Evolutionary conservation across 345 rosid species (phyloP).

Genomic region (Luvunga scandens): DNA sequence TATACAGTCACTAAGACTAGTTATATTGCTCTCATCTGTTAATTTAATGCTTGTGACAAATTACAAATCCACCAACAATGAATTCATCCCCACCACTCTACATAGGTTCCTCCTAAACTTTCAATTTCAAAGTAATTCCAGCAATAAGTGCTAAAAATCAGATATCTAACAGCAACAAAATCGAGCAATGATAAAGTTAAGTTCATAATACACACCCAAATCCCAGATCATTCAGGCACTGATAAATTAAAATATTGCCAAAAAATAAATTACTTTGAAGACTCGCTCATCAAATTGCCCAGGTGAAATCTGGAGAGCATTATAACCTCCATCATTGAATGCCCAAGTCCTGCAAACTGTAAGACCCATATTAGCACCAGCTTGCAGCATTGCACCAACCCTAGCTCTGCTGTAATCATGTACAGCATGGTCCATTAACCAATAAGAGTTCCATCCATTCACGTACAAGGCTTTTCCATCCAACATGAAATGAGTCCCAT

Average conservation of each 20-base stretch:
- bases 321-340: constrained; percentile 84
- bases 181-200: neutral
- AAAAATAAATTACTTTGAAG: constrained; percentile 54
- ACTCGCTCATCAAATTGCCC: constrained; percentile 82
- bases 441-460: constrained; percentile 94
- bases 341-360: constrained; percentile 98
- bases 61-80: neutral
- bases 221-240: neutral
- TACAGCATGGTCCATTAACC: constrained; percentile 91
- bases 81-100: constrained; percentile 4
- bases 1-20: neutral
- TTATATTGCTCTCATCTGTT: neutral
- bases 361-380: constrained; percentile 90
- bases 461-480: constrained; percentile 62
- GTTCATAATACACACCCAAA: neutral
- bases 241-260: neutral
- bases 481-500: constrained; percentile 68
- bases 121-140: neutral
- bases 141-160: neutral
- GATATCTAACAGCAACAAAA: neutral
- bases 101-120: neutral
- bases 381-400: constrained; percentile 64
- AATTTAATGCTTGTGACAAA: neutral
- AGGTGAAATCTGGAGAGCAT: constrained; percentile 93
- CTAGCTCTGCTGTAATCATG: constrained; percentile 59